Evolutionary conservation across 2,329 filamentous ascomycete species (phyloP).

Genomic region (Talaromyces amestolkiae): DNA sequence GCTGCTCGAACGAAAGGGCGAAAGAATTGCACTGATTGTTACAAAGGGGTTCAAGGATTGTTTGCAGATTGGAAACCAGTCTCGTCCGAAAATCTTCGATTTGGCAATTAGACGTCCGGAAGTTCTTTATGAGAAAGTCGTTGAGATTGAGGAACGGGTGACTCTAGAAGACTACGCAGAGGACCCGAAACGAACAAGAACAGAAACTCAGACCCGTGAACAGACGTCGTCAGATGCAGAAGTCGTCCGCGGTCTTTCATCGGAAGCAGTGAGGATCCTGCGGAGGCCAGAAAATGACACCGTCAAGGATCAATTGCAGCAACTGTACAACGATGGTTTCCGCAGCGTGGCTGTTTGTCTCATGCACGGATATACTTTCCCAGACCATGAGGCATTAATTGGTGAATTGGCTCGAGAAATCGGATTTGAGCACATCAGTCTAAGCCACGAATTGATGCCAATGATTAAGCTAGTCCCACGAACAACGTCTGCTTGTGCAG

Average conservation of each 20-base stretch:
- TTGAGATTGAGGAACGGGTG: slow-evolving; percentile 89
- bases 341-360: slow-evolving; percentile 83
- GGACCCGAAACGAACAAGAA: slow-evolving; percentile 66
- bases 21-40: slow-evolving; percentile 81
- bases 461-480: slow-evolving; percentile 81
- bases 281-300: slow-evolving; percentile 56
- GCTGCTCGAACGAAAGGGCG: slow-evolving; percentile 83
- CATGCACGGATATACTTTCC: slow-evolving; percentile 91
- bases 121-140: slow-evolving; percentile 76
- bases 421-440: slow-evolving; percentile 77
- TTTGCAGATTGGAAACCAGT: slow-evolving; percentile 85
- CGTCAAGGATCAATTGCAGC: slow-evolving; percentile 59
- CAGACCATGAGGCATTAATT: slow-evolving; percentile 76
- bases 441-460: slow-evolving; percentile 78
- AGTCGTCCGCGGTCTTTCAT: slow-evolving; percentile 68
- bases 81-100: slow-evolving; percentile 85
- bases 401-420: slow-evolving; percentile 74
- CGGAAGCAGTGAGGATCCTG: slow-evolving; percentile 71
- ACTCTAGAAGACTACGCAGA: slow-evolving; percentile 91
- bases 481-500: slow-evolving; percentile 73
- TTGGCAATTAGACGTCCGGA: slow-evolving; percentile 83
- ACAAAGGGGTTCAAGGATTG: slow-evolving; percentile 87
- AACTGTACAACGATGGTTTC: slow-evolving; percentile 68
- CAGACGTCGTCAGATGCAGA: slow-evolving; percentile 48
- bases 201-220: slow-evolving; percentile 42